Base-by-base conservation (phyloP, 1,284 basidiomycete species). In the Agroathelia rolfsii region DNA sequence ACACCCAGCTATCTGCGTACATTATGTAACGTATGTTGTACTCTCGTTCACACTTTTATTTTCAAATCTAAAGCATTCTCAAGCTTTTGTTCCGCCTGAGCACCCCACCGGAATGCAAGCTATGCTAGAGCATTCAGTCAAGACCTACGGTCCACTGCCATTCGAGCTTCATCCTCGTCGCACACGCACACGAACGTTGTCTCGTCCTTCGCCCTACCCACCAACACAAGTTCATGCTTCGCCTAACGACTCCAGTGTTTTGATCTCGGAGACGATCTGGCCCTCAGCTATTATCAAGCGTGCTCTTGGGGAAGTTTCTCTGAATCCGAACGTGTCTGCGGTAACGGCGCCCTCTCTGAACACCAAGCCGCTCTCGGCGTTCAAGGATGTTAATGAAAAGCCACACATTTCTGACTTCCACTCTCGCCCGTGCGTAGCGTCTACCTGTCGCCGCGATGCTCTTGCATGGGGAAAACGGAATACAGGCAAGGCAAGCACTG, bases 191-290 rank as follows among this genome's bases (percentile, higher is more conserved):
- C 67, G 79, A 13, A 80, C 72, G 0, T 64, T 66, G 14, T 84
- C 82, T 24, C 62, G 82, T 15, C 61, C 76, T 0, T 79, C 77
- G 2, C 83, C 82, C 0, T 84, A 86, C 42, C 79, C 79, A n/a
- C n/a, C n/a, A n/a, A n/a, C n/a, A 17, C 64, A n/a, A 48, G 6
- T 30, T 28, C 6, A 30, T 39, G 23, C 36, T 38, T 23, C 30
- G 33, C 23, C 37, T n/a, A n/a, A n/a, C n/a, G n/a, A n/a, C n/a
- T n/a, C n/a, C n/a, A n/a, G n/a, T n/a, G n/a, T n/a, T n/a, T n/a
- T n/a, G n/a, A n/a, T n/a, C n/a, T n/a, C n/a, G n/a, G n/a, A n/a
- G n/a, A n/a, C n/a, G n/a, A n/a, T n/a, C n/a, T n/a, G n/a, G n/a
- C n/a, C 16, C 21, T 24, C 30, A 10, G 31, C 30, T 35, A 40